These are phyloP conservation scores for Aspergillus ochraceoroseus DNA, from an alignment of 2,329 filamentous ascomycete species.

Conservation along the genomic window DNA sequence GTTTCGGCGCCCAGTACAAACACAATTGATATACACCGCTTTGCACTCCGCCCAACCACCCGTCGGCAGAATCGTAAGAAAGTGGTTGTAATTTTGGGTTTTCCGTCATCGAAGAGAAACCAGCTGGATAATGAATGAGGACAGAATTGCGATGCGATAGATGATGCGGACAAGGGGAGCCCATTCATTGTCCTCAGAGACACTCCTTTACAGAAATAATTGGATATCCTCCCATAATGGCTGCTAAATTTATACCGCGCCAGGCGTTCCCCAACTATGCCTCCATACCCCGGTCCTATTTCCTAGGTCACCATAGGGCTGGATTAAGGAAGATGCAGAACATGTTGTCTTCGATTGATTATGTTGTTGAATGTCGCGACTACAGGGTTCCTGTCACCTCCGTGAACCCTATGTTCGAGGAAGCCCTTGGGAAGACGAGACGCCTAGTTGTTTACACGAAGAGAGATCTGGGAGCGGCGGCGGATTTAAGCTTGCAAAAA, in stretches of 20 bases:
- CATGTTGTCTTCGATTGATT: slow-evolving; percentile 71
- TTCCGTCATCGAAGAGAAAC: slow-evolving; percentile 3
- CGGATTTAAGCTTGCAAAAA: slow-evolving; percentile 38
- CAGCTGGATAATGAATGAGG: background rate
- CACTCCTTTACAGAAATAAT: background rate
- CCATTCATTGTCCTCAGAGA: slow-evolving; percentile 1
- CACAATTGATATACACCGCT: slow-evolving; percentile 6
- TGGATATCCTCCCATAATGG: slow-evolving; percentile 17
- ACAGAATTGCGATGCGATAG: slow-evolving; percentile 3
- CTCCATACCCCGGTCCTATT: slow-evolving; percentile 83
- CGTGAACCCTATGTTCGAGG: slow-evolving; percentile 83
- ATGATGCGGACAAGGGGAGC: slow-evolving; percentile 5
- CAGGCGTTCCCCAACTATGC: slow-evolving; percentile 64
- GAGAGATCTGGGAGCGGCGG: slow-evolving; percentile 61
- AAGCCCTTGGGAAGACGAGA: slow-evolving; percentile 64
- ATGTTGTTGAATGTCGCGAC: slow-evolving; percentile 92
- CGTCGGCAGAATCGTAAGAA: background rate
- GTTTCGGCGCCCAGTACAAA: too few species aligned
- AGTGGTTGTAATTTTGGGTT: background rate
- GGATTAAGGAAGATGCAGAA: slow-evolving; percentile 78
- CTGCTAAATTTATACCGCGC: slow-evolving; percentile 64
- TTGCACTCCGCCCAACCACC: background rate
- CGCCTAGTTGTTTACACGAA: slow-evolving; percentile 90
- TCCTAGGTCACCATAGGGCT: slow-evolving; percentile 83
- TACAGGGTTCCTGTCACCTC: slow-evolving; percentile 84